Evolutionary conservation across 345 rosid species (phyloP).

Genomic region (Punica granatum): DNA sequence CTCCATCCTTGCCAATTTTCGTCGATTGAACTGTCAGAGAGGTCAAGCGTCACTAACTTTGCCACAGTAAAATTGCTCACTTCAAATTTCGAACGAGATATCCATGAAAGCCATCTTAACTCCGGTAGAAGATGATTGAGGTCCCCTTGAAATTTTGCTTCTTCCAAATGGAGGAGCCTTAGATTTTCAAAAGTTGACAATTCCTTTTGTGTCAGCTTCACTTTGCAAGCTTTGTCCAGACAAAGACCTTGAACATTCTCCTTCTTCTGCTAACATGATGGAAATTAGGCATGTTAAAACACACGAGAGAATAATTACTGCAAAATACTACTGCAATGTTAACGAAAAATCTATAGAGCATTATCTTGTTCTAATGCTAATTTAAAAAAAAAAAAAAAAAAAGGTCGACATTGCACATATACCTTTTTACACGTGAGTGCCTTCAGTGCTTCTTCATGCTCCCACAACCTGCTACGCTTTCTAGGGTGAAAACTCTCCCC

Average conservation of each 20-base stretch:
- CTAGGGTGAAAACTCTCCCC: neutral
- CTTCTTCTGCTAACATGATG: neutral
- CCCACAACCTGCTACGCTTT: slow-evolving; percentile 3
- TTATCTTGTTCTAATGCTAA: too few species aligned
- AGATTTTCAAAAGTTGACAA: neutral
- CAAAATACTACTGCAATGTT: too few species aligned
- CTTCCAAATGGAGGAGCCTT: slow-evolving; percentile 5
- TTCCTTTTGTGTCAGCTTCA: neutral
- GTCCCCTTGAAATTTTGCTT: slow-evolving; percentile 6
- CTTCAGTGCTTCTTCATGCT: neutral
- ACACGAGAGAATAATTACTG: neutral
- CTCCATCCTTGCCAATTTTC: slow-evolving; percentile 12
- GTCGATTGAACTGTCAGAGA: slow-evolving; percentile 2
- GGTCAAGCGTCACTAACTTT: slow-evolving; percentile 6
- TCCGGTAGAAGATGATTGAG: neutral
- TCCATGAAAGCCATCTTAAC: slow-evolving; percentile 8
- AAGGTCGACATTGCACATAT: neutral
- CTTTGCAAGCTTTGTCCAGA: neutral
- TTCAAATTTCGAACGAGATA: neutral
- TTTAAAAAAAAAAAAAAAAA: neutral
- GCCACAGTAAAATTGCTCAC: slow-evolving; percentile 1
- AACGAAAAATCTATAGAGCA: too few species aligned
- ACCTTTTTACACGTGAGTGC: neutral
- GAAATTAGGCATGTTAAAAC: neutral
- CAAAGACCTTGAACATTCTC: neutral